Conservation (phyloP, 2,329 filamentous ascomycete species). For the Colletotrichum australisinense region DNA sequence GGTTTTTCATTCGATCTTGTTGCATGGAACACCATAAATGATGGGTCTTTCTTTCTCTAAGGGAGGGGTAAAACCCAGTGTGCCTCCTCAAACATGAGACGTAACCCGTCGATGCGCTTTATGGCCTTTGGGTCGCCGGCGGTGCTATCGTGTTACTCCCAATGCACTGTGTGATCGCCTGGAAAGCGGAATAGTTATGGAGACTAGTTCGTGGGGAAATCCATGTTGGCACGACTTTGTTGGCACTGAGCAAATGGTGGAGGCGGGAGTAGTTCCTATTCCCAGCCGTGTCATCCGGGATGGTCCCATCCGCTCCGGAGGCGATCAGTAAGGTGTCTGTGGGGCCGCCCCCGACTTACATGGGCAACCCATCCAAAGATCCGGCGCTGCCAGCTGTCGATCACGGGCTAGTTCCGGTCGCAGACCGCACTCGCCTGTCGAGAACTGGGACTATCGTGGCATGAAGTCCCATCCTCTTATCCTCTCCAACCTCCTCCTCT, state of each 20-base stretch:
- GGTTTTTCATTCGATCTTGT: conserved; percentile 21
- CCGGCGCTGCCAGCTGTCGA: conserved; percentile 5
- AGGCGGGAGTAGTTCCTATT: not conserved
- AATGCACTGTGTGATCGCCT: conserved; percentile 1
- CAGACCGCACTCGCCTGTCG: not conserved
- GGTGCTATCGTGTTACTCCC: not conserved
- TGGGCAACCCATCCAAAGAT: not conserved
- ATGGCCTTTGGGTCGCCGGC: not conserved
- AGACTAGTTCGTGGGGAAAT: not conserved
- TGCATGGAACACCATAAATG: conserved; percentile 20
- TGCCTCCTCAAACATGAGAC: conserved; percentile 15
- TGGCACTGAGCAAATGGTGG: conserved; percentile 9
- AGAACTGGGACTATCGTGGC: not conserved
- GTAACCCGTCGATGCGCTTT: not conserved
- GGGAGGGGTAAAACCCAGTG: not conserved
- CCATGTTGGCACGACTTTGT: conserved; percentile 7
- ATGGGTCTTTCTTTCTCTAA: not conserved
- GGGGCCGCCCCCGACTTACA: conserved; percentile 3
- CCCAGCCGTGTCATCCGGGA: conserved; percentile 16
- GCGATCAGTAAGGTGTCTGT: conserved; percentile 14
- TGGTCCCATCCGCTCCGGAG: conserved; percentile 16
- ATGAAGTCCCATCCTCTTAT: not conserved
- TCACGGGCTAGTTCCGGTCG: not conserved
- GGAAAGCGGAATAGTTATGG: not conserved
- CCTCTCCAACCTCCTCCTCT: not conserved